These are phyloP conservation scores for Malassezia yamatoensis DNA, from an alignment of 1,284 basidiomycete species.

Conservation along the genomic window DNA sequence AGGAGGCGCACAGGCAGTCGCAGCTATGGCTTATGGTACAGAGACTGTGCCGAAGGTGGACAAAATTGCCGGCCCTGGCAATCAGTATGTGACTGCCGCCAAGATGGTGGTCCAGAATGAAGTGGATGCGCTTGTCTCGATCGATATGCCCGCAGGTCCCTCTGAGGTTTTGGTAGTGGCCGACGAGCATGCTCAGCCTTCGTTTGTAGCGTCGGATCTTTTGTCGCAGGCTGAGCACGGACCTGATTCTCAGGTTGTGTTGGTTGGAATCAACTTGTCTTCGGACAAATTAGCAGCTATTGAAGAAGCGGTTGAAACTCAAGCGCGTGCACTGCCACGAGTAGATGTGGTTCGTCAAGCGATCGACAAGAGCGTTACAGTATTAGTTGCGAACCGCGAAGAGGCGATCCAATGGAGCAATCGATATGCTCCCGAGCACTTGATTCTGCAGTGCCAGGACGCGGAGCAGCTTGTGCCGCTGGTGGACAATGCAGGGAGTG, in stretches of 20 bases:
- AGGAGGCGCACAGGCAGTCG: slow-evolving; percentile 94
- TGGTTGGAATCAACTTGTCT: slow-evolving; percentile 68
- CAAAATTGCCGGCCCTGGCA: slow-evolving; percentile 94
- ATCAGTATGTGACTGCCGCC: slow-evolving; percentile 98
- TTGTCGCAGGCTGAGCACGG: slow-evolving; percentile 95
- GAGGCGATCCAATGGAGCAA: slow-evolving; percentile 84
- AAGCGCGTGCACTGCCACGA: slow-evolving; percentile 75
- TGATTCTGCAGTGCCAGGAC: slow-evolving; percentile 49
- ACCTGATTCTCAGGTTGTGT: slow-evolving; percentile 91
- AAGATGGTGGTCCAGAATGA: slow-evolving; percentile 99
- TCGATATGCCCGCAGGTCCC: slow-evolving; percentile 98
- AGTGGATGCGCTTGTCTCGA: slow-evolving; percentile 88
- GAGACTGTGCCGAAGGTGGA: slow-evolving; percentile 94
- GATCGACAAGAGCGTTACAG: slow-evolving; percentile 80
- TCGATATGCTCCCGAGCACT: slow-evolving; percentile 71
- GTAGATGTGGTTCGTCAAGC: slow-evolving; percentile 85
- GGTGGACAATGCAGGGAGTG: slow-evolving; percentile 60
- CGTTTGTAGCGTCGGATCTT: slow-evolving; percentile 90
- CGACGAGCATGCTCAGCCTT: slow-evolving; percentile 71
- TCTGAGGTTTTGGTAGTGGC: slow-evolving; percentile 61
- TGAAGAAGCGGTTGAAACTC: slow-evolving; percentile 73
- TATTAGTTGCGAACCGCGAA: slow-evolving; percentile 59
- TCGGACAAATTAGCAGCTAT: slow-evolving; percentile 61
- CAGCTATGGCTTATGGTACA: slow-evolving; percentile 93
- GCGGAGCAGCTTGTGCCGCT: slow-evolving; percentile 33